These are phyloP conservation scores for Microthlaspi erraticum DNA, from an alignment of 345 rosid species.

Conservation along the genomic window DNA sequence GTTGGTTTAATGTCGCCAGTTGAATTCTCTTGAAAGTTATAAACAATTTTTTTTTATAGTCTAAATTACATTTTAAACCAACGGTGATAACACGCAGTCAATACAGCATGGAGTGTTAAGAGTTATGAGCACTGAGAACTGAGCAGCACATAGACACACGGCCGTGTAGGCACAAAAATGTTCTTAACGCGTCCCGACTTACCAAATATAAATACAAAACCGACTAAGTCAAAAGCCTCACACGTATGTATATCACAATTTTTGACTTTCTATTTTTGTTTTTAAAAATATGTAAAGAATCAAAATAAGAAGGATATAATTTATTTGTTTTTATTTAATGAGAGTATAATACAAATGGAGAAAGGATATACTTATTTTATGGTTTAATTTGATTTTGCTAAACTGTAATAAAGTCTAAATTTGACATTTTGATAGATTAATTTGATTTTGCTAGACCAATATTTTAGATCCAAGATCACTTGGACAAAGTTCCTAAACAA, in stretches of 20 bases:
- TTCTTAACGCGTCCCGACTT: background rate
- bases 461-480: background rate
- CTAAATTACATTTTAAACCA: background rate
- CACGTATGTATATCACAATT: too few relatives aligned
- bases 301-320: background rate
- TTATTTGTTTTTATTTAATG: too few relatives aligned
- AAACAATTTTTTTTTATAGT: too few relatives aligned
- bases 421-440: background rate
- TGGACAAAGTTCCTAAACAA: background rate
- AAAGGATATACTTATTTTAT: background rate
- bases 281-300: background rate
- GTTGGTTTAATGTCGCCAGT: too few relatives aligned
- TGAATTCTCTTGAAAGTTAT: too few relatives aligned
- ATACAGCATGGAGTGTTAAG: background rate
- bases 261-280: too few relatives aligned
- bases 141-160: background rate
- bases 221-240: background rate
- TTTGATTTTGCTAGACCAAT: background rate
- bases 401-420: background rate
- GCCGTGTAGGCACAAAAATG: background rate
- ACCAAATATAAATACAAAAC: background rate
- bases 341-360: too few relatives aligned
- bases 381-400: background rate
- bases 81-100: background rate
- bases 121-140: background rate